Evolutionary conservation across 2,329 filamentous ascomycete genomes (phyloP).

Genomic region (Venturia oleaginea): DNA sequence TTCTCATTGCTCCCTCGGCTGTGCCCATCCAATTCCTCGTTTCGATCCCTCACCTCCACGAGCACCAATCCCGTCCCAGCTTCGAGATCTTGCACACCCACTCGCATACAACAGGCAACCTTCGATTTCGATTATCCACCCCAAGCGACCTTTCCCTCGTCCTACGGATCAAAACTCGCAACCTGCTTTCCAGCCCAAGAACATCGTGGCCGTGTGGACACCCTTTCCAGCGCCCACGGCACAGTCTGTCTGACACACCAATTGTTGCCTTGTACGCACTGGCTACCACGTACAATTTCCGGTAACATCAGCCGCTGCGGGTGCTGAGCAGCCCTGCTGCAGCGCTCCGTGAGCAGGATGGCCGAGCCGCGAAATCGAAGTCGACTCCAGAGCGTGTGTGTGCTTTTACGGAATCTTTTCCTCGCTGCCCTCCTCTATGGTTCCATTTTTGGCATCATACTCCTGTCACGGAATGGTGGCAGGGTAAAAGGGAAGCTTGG

Average conservation of each 20-base stretch:
- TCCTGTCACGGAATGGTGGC: constrained; percentile 32
- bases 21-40: not conserved
- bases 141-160: not conserved
- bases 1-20: not conserved
- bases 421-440: constrained; percentile 35
- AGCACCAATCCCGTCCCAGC: not conserved
- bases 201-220: not conserved
- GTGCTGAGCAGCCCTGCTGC: constrained; percentile 11
- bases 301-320: constrained; percentile 13
- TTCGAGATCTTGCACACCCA: not conserved
- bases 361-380: constrained; percentile 8
- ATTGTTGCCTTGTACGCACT: not conserved
- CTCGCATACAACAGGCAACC: not conserved
- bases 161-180: not conserved
- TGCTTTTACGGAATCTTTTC: constrained; percentile 34
- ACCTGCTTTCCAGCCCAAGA: not conserved
- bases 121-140: not conserved
- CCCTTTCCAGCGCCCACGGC: not conserved
- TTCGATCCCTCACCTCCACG: not conserved
- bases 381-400: constrained; percentile 18
- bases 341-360: constrained; percentile 6
- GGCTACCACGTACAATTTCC: not conserved
- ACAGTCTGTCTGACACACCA: not conserved
- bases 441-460: constrained; percentile 33
- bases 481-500: constrained; percentile 32